Evolutionary conservation across 192 early-diverging fungal genomes (phyloP).

Genomic region (Gigaspora rosea): DNA sequence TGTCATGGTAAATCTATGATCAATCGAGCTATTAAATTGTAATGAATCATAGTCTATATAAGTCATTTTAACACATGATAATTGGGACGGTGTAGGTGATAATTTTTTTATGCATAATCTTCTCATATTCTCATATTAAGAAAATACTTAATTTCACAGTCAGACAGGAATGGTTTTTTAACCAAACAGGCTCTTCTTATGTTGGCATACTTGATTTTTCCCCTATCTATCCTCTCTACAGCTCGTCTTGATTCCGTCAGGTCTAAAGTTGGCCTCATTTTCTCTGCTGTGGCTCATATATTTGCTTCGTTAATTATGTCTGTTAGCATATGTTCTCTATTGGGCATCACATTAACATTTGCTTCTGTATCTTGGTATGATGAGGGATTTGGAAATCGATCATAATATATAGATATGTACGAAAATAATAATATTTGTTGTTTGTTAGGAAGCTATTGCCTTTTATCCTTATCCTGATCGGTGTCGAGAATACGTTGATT

Average conservation of each 20-base stretch:
- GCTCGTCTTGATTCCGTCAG: conserved; percentile 72
- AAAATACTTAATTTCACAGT: too few relatives aligned
- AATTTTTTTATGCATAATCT: too few relatives aligned
- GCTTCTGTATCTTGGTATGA: conserved; percentile 66
- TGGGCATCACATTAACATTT: conserved; percentile 54
- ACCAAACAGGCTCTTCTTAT: conserved; percentile 48
- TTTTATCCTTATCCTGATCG: conserved; percentile 69
- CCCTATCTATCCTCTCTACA: conserved; percentile 67
- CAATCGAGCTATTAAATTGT: too few relatives aligned
- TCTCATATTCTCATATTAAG: too few relatives aligned
- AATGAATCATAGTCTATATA: too few relatives aligned
- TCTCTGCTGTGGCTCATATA: conserved; percentile 68
- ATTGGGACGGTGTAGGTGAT: too few relatives aligned
- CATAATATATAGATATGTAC: neutral
- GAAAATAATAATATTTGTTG: neutral
- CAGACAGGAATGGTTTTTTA: neutral
- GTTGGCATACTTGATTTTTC: conserved; percentile 64
- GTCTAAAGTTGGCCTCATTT: conserved; percentile 71
- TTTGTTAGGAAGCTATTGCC: conserved; percentile 34
- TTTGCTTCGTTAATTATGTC: conserved; percentile 64
- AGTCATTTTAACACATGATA: too few relatives aligned
- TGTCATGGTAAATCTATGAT: too few relatives aligned
- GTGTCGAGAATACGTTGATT: conserved; percentile 76
- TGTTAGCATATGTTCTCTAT: conserved; percentile 61
- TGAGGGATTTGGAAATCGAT: neutral